Conservation (phyloP, 768 basidiomycete genomes). For the Hirschioporus abietinus region DNA sequence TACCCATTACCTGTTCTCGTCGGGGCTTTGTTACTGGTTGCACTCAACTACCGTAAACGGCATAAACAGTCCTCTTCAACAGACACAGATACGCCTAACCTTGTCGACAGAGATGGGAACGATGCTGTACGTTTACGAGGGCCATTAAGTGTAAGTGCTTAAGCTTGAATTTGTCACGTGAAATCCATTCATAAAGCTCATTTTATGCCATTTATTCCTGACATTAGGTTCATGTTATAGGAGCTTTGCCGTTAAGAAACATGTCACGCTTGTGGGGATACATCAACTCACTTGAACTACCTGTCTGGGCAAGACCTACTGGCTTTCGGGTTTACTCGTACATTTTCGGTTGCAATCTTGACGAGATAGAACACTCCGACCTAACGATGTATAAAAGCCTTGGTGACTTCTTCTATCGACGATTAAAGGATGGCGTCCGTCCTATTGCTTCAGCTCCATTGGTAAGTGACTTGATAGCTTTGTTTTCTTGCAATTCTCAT, state of each 20-base stretch:
- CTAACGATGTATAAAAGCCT: slow-evolving; percentile 75
- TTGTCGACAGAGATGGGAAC: slow-evolving; percentile 77
- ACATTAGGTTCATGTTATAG: slow-evolving; percentile 86
- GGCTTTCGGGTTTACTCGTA: slow-evolving; percentile 82
- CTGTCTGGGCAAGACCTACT: slow-evolving; percentile 91
- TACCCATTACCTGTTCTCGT: slow-evolving; percentile 90
- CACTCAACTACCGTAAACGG: slow-evolving; percentile 69
- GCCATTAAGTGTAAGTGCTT: slow-evolving; percentile 78
- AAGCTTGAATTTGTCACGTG: background rate
- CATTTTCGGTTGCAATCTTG: slow-evolving; percentile 91
- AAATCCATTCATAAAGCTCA: background rate
- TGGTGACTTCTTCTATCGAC: slow-evolving; percentile 95
- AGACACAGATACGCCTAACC: slow-evolving; percentile 32
- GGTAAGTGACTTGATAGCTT: slow-evolving; percentile 34
- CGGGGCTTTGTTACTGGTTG: slow-evolving; percentile 81
- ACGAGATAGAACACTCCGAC: slow-evolving; percentile 80
- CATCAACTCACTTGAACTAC: slow-evolving; percentile 87
- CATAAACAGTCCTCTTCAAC: slow-evolving; percentile 35
- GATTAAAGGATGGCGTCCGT: slow-evolving; percentile 73
- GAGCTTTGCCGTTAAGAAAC: slow-evolving; percentile 89
- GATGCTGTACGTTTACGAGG: slow-evolving; percentile 80
- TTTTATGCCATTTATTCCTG: background rate
- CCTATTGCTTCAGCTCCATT: slow-evolving; percentile 74
- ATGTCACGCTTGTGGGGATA: slow-evolving; percentile 98
- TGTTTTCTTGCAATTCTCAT: slow-evolving; percentile 6